Evolutionary conservation across 2,329 filamentous ascomycete species (phyloP).

Genomic region (Aspergillus unguis): DNA sequence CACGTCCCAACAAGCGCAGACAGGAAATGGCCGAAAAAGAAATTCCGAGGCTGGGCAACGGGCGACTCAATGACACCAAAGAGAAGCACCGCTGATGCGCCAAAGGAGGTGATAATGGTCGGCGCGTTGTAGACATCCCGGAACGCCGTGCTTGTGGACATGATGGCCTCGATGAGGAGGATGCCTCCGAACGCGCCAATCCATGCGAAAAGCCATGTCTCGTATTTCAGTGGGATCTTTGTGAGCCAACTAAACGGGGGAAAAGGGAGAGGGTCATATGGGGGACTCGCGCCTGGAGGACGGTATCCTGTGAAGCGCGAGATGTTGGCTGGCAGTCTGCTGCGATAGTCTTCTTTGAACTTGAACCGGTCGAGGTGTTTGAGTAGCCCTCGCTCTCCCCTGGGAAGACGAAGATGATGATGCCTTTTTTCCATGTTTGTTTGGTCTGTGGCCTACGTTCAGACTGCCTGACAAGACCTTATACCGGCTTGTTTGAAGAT

Average conservation of each 20-base stretch:
- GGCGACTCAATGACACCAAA: constrained; percentile 34
- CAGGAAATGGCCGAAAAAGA: constrained; percentile 34
- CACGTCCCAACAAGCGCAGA: constrained; percentile 30
- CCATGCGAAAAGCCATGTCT: background rate
- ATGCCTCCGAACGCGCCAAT: background rate
- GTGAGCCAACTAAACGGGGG: background rate
- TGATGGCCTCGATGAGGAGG: background rate
- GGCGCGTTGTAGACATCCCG: background rate
- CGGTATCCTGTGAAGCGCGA: background rate
- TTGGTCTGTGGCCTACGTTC: background rate
- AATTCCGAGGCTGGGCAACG: constrained; percentile 31
- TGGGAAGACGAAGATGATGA: background rate
- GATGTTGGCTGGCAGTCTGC: background rate
- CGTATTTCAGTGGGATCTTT: background rate
- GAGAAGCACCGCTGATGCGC: constrained; percentile 32
- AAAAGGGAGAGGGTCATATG: background rate
- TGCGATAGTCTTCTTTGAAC: background rate
- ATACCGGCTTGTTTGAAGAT: no score
- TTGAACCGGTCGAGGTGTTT: background rate
- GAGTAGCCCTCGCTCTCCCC: background rate
- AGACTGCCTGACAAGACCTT: no score
- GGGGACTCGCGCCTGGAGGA: background rate
- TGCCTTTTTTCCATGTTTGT: background rate
- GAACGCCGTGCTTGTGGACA: background rate
- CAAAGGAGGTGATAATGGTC: constrained; percentile 6